Base-by-base conservation (phyloP, 208 protist species). In the Angomonas ambiguus region DNA sequence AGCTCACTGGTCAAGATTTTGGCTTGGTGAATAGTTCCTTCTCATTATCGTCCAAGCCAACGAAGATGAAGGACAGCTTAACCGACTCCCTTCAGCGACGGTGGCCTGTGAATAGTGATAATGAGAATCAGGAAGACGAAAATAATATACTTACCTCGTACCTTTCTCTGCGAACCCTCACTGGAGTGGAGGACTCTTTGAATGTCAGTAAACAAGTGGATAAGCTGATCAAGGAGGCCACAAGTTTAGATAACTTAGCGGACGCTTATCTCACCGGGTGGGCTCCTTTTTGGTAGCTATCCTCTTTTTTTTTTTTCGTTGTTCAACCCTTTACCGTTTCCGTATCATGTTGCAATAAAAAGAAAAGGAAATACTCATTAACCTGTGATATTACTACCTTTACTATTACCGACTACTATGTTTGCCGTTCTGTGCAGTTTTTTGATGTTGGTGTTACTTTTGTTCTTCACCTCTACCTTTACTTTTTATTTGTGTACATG, bases 261-360 rank as follows among this genome's bases (percentile, higher is more conserved):
- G 89, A 94, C 32, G 92, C 92, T 5, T 97, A 90, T 67, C 76
- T 96, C 35, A 94, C 86, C 1, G 92, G 92, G 0, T 97, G 92
- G 92, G 88, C 87, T 30, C 92, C 92, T 5, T 97, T 95, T 72
- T 93, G 88, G 92, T 97, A 83, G 41, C 35, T 13, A 5, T 41
- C 13, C 13, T 5, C 13, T 41, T 13, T 41, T 41, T 41, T 13
- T 13, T 41, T 13, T 64, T 27, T 20, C 38, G n/a, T 27, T 56
- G 63, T 45, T 65, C 18, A 53, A 42, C 34, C 6, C 57, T 32
- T 62, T 62, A 27, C 45, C 24, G 13, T 16, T 45, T 45, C 38
- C n/a, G n/a, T n/a, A n/a, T n/a, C n/a, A n/a, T n/a, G n/a, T n/a
- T n/a, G n/a, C n/a, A n/a, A n/a, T n/a, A n/a, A n/a, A n/a, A n/a